phyloP scores from a whole-genome alignment of 192 early-diverging fungal species.

The Chytriomyces confervae region DNA sequence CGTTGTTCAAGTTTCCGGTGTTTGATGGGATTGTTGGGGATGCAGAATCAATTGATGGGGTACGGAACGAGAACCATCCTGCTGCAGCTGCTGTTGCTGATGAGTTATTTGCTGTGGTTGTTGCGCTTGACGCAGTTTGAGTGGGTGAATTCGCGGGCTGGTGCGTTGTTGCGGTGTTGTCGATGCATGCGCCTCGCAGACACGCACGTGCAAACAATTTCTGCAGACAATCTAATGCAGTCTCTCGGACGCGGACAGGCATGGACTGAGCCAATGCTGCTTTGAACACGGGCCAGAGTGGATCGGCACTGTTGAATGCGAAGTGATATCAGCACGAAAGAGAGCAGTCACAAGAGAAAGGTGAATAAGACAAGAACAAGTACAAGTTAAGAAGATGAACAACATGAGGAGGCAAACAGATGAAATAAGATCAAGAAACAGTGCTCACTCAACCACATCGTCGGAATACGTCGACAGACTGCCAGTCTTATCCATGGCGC shows the following conservation, averaged over 20 bases:
- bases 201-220: conserved; percentile 61
- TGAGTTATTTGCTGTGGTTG: conserved; percentile 14
- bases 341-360: too few species aligned
- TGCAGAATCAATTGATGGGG: conserved; percentile 2
- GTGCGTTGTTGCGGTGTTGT: conserved; percentile 15
- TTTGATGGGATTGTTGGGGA: conserved; percentile 2
- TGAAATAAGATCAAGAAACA: too few species aligned
- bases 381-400: too few species aligned
- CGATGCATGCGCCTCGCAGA: conserved; percentile 39
- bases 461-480: too few species aligned
- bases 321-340: too few species aligned
- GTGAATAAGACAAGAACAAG: too few species aligned
- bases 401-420: too few species aligned
- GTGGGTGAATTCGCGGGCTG: neutral
- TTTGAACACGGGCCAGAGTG: conserved; percentile 57
- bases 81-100: neutral
- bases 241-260: conserved; percentile 47
- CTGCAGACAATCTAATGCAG: conserved; percentile 57
- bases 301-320: conserved; percentile 47
- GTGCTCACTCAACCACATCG: too few species aligned
- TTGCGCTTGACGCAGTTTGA: conserved; percentile 14
- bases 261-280: conserved; percentile 42
- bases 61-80: neutral
- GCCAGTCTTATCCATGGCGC: too few species aligned
- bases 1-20: conserved; percentile 11